Evolutionary conservation across 805 yeast genomes (phyloP), one percentile per base, ranked within the genome.

Genomic region (Kazachstania kunashirensis): DNA sequence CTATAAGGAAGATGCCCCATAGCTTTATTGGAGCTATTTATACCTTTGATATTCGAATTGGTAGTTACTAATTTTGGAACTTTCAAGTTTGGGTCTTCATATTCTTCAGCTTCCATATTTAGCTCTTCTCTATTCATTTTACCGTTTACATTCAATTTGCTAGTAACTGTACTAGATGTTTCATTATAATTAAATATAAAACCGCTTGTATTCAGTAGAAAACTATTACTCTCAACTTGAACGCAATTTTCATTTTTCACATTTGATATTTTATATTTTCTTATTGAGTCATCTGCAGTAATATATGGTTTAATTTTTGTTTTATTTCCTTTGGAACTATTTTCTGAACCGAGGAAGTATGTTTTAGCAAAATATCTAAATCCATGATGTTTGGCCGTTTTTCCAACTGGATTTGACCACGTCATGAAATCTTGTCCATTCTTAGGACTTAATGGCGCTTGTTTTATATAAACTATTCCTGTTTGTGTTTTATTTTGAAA

Each of bases 331-430:
- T 36, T 12, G n/a, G 6, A 26, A 14, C 4, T 6, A 6, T 17
- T 20, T 12, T 33, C 46, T 6, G 40, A 29, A 2, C 48, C 46
- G 14, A 37, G 12, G 5, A 56, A 32, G 33, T 53, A 54, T 10
- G 40, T 37, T 35, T 34, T 49, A 1, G 60, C 58, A 32, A 55
- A 40, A 34, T 50, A 43, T 33, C 59, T 45, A 30, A 56, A 49
- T 1, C 61, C 60, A 37, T 54, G 54, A 21, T 42, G 43, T 9
- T 37, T 20, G 7, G 4, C 5, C n/a, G 37, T 34, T 7, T 24
- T 17, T 2, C 26, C n/a, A 12, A 8, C 6, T 5, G 34, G 14
- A 13, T 12, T 16, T 11, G 19, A 11, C 5, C 30, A 16, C 24
- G 31, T 26, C 15, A 18, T 26, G 12, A 11, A 14, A n/a, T 13